Base-by-base conservation (phyloP, 2,329 filamentous ascomycete species). In the Chaetomium sp. region DNA sequence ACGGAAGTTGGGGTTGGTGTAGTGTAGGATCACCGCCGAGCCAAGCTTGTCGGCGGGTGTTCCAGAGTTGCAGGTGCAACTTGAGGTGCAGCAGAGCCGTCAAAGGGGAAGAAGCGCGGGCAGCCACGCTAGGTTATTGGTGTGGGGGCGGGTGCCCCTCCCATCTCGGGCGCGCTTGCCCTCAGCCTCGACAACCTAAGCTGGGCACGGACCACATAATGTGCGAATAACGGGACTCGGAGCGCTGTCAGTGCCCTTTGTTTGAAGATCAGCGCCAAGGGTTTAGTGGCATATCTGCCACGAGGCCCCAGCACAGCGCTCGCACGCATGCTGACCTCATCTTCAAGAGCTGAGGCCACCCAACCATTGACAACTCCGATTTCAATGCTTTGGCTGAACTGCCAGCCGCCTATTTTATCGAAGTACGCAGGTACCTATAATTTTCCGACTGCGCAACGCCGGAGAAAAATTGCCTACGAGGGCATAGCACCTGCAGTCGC, bases 1-100 rank as follows among this genome's bases (percentile, higher is more conserved):
- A 29, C 45, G 49, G 58, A 25, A 58, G 23, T 59, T 8, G 54
- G 55, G 12, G 13, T 33, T 29, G 27, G 27, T 42, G 35, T n/a
- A n/a, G 33, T 25, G 35, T 49, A 23, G 19, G 57, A 64, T 58
- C 35, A 47, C 57, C 51, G 42, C 50, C 29, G 57, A 55, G 62
- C 62, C 56, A 60, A 64, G 62, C 42, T 60, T 60, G 49, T 60
- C 38, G 42, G 50, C 25, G 50, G 57, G 50, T 51, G 23, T 47
- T 21, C 35, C 23, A 38, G 29, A 16, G 21, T 23, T 42, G 60
- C 42, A 50, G 51, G 54, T 35, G 47, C 54, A 56, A 16, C 38
- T 42, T 16, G 38, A 42, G 38, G 42, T 23, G 57, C 57, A 60
- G 57, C 45, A n/a, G 19, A 63, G 55, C 38, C 35, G 47, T 45